Conservation (phyloP, 345 rosid species). For the Euphorbia pulcherrima region DNA sequence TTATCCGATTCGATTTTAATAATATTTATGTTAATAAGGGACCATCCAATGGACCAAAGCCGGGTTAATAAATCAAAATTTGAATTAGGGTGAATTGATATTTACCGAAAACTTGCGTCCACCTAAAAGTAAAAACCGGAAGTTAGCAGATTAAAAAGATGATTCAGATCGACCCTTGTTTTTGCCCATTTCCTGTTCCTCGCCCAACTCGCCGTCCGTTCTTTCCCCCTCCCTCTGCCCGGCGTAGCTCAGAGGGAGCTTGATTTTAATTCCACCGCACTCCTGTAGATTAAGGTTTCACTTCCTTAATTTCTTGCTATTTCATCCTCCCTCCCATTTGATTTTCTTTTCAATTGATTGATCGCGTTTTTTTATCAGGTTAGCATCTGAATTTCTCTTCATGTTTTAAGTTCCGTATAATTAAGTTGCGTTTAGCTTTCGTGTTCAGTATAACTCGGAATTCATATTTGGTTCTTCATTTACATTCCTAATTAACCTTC, state of each 20-base stretch:
- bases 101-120: not conserved
- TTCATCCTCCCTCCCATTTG: not conserved
- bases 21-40: no score
- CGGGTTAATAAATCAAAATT: no score
- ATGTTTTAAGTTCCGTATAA: not conserved
- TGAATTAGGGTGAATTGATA: no score
- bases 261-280: not conserved
- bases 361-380: constrained; percentile 1
- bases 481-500: not conserved
- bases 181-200: not conserved
- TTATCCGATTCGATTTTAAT: no score
- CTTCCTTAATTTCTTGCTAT: not conserved
- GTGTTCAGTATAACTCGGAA: not conserved
- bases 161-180: constrained; percentile 5
- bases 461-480: not conserved
- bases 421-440: not conserved
- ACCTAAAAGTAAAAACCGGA: not conserved
- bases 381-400: not conserved
- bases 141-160: not conserved
- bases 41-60: no score
- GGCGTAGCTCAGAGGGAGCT: not conserved
- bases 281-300: not conserved
- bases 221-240: not conserved
- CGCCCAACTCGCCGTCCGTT: not conserved
- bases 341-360: not conserved